Base-by-base conservation (phyloP, 2,329 filamentous ascomycete species). In the Thelonectria olida region DNA sequence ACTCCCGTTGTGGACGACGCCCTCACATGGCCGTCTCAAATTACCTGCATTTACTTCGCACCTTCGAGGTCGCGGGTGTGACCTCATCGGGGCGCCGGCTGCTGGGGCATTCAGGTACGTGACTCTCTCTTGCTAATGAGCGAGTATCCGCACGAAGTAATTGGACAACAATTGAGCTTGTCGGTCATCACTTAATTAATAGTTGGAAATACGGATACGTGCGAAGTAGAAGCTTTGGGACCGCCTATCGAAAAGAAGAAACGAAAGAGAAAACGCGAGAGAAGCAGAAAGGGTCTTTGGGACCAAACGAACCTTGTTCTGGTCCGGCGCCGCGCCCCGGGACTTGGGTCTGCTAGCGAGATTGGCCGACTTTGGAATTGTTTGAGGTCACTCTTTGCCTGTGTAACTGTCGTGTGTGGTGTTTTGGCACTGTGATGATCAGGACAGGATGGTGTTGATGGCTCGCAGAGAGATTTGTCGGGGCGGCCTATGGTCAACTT, bases 271-370 rank as follows among this genome's bases (percentile, higher is more conserved):
- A 61, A 51, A 41, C 38, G 19, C 9, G 6, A 17, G n/a, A 57
- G 47, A 36, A 36, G 38, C 31, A 42, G 38, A 44, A 39, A 45
- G 17, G 45, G 25, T n/a, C 56, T 36, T 42, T 53, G 50, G 42
- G 27, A 13, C 9, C 36, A 13, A 23, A 38, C 22, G 28, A 25
- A 13, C n/a, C 34, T 7, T 31, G 19, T 47, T 20, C 38, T 17
- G 15, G 52, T 31, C 55, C 36, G 31, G 42, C 34, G 44, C 42
- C 31, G 44, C 44, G 22, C 42, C 31, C 52, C 53, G 34, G 42
- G 44, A 56, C 15, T 49, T 44, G 52, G 47, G 31, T 10, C 58
- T 39, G 36, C 56, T 55, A 55, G 52, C 56, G 61, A 60, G 56
- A 63, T 63, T 63, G 56, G 47, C 39, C 22, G 20, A 5, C 5